These are phyloP conservation scores for Sutorius australiensis DNA, from an alignment of 768 basidiomycete genomes.

Conservation along the genomic window DNA sequence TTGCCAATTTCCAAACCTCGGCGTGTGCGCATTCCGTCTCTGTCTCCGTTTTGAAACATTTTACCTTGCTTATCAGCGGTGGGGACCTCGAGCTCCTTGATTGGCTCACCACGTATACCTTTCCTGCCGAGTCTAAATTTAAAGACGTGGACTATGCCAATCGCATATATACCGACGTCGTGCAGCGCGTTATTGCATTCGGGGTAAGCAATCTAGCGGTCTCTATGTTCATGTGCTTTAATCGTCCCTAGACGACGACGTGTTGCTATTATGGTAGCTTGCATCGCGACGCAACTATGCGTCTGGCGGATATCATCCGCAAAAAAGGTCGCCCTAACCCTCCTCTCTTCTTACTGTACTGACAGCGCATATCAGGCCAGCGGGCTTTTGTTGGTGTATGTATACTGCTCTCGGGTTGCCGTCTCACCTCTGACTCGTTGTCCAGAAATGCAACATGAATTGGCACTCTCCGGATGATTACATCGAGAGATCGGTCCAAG, in stretches of 20 bases:
- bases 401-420: conserved; percentile 8
- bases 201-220: conserved; percentile 54
- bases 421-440: conserved; percentile 4
- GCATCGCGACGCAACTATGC: conserved; percentile 76
- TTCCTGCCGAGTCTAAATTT: conserved; percentile 83
- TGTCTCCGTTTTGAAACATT: background rate
- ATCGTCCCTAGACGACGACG: conserved; percentile 68
- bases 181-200: conserved; percentile 62
- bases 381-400: conserved; percentile 82
- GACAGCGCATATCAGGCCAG: conserved; percentile 49
- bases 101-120: conserved; percentile 83
- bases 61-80: conserved; percentile 47
- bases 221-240: conserved; percentile 1
- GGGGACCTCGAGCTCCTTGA: conserved; percentile 84
- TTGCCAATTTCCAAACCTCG: conserved; percentile 43
- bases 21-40: conserved; percentile 24
- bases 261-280: conserved; percentile 88
- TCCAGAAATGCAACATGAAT: conserved; percentile 35
- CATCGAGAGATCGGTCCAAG: conserved; percentile 55
- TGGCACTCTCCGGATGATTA: conserved; percentile 75
- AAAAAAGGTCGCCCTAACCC: conserved; percentile 43
- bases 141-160: conserved; percentile 64
- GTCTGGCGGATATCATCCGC: conserved; percentile 73
- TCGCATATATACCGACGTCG: conserved; percentile 64
- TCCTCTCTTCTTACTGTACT: background rate